Percentiles rank a stretch among this genome's conserved stretches.
These are phyloP conservation scores for Lactuca saligna DNA, from an alignment of 129 eudicot genomes.

Conservation along the genomic window DNA sequence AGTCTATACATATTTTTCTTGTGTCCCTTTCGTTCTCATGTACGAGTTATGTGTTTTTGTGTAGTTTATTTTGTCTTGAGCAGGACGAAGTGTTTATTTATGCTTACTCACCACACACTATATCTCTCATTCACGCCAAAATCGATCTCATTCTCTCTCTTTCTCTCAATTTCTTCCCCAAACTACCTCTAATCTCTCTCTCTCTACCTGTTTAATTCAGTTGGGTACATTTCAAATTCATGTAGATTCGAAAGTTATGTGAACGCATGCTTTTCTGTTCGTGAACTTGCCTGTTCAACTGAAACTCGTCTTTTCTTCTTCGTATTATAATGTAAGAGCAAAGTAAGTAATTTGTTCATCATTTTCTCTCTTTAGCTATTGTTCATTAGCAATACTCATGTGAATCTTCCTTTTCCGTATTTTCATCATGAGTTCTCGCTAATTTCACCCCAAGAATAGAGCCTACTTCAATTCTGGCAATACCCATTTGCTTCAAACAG, in stretches of 20 bases:
- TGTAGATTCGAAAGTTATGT: slow-evolving; percentile 15
- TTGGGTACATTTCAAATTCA: slow-evolving; percentile 25
- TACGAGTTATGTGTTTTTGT: slow-evolving; percentile 16
- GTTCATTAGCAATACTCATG: slow-evolving; percentile 6
- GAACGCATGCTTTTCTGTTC: slow-evolving; percentile 30
- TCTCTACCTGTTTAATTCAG: slow-evolving; percentile 22
- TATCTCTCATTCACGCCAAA: slow-evolving; percentile 52
- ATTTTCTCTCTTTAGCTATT: slow-evolving; percentile 16
- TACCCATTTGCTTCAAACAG: slow-evolving; percentile 41
- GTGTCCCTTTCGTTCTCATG: slow-evolving; percentile 24
- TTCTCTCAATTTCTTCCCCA: slow-evolving; percentile 28
- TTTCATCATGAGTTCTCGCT: slow-evolving; percentile 31
- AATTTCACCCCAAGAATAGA: slow-evolving; percentile 16
- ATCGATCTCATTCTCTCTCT: slow-evolving; percentile 18
- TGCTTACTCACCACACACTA: slow-evolving; percentile 68
- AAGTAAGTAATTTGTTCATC: slow-evolving; percentile 21
- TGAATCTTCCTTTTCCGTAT: slow-evolving; percentile 6
- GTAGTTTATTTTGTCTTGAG: slow-evolving; percentile 28
- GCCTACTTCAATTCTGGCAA: slow-evolving; percentile 27
- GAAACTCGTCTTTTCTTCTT: slow-evolving; percentile 4
- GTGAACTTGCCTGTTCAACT: slow-evolving; percentile 13
- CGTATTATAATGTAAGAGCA: slow-evolving; percentile 38
- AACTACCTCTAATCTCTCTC: slow-evolving; percentile 18
- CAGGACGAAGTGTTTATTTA: slow-evolving; percentile 40
- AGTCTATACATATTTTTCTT: neutral